phyloP scores from a whole-genome alignment of 2,329 filamentous ascomycete species.

The Tricladium varicosporioides region DNA sequence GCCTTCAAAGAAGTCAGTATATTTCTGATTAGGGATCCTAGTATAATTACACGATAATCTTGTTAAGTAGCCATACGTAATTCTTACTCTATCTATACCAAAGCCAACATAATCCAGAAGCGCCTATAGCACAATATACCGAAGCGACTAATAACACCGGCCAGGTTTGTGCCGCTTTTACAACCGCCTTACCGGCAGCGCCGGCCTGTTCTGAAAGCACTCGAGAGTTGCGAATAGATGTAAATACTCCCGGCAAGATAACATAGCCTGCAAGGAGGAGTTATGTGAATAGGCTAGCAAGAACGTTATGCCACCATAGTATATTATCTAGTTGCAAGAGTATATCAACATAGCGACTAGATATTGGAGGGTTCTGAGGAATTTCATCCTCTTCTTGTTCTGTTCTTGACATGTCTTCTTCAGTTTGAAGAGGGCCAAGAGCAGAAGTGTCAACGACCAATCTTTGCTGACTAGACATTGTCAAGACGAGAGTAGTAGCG shows the following conservation, averaged over 20 bases:
- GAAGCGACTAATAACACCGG: conserved; percentile 13
- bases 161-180: conserved; percentile 15
- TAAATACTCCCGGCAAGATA: conserved; percentile 1
- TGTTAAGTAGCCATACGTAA: conserved; percentile 14
- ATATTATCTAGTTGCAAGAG: too few relatives aligned
- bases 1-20: conserved; percentile 4
- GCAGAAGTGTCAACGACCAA: too few relatives aligned
- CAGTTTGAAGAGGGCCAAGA: too few relatives aligned
- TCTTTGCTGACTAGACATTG: too few relatives aligned
- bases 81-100: conserved; percentile 12
- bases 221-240: conserved; percentile 17
- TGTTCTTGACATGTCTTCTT: too few relatives aligned
- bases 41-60: conserved; percentile 17
- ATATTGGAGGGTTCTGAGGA: too few relatives aligned
- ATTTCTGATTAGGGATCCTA: not conserved
- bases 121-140: conserved; percentile 11
- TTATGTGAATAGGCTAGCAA: too few relatives aligned
- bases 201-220: conserved; percentile 16
- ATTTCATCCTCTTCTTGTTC: too few relatives aligned
- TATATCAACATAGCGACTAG: too few relatives aligned
- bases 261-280: too few relatives aligned
- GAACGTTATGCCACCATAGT: too few relatives aligned
- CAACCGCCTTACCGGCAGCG: conserved; percentile 12
- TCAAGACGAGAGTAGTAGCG: too few relatives aligned
- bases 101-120: conserved; percentile 16